Conservation (phyloP, 306 rosid species). For the Lathyrus oleraceus region DNA sequence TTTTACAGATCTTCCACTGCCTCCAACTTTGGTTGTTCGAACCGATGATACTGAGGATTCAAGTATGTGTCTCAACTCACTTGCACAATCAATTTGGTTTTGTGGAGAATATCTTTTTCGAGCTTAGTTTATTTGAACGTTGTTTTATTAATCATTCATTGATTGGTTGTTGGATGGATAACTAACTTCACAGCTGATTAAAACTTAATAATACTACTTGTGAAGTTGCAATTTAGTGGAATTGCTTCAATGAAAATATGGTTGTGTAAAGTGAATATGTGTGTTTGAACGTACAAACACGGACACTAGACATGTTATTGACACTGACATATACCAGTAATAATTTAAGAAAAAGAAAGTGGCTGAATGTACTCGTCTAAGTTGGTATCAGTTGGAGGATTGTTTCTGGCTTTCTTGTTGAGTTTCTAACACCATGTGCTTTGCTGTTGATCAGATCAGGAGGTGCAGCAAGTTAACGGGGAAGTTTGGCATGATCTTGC, state of each 20-base stretch:
- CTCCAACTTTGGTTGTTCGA: conserved; percentile 68
- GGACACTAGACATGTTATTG: neutral
- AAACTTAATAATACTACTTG: neutral
- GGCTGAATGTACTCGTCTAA: neutral
- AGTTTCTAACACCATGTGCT: conserved; percentile 1
- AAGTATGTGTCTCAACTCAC: conserved; percentile 49
- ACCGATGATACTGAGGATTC: conserved; percentile 77
- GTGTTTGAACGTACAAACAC: neutral
- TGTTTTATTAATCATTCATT: neutral
- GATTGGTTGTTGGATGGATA: conserved; percentile 1
- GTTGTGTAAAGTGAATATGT: conserved; percentile 2
- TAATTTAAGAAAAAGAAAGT: neutral
- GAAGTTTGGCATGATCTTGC: conserved; percentile 62
- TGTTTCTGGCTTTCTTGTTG: conserved; percentile 20
- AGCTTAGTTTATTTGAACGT: neutral
- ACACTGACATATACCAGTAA: neutral
- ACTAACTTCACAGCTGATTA: neutral
- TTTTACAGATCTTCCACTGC: conserved; percentile 72
- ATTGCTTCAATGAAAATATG: neutral
- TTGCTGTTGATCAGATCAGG: conserved; percentile 46
- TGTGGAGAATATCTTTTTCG: neutral
- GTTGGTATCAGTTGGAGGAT: neutral
- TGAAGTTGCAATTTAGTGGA: neutral
- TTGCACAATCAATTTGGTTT: neutral
- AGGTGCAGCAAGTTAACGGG: conserved; percentile 43